phyloP scores from a whole-genome alignment of 495 filamentous ascomycete species.

The Trichocladium antarcticum region DNA sequence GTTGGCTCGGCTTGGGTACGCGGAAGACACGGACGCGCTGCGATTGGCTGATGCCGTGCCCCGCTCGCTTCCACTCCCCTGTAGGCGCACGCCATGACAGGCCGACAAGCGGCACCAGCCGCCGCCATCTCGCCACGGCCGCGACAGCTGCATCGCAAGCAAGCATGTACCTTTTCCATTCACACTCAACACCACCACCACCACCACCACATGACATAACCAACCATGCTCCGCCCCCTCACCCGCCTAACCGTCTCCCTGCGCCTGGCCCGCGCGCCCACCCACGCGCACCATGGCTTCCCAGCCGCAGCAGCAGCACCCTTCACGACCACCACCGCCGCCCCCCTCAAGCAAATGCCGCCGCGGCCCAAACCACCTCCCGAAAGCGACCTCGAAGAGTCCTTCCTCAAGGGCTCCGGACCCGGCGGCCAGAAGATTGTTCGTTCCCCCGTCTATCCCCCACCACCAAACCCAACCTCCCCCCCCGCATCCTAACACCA shows the following conservation, averaged over 20 bases:
- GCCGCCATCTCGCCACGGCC: no score
- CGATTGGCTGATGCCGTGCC: constrained; percentile 5
- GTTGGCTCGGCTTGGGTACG: no score
- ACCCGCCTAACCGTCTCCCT: neutral
- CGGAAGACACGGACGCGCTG: neutral
- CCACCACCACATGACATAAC: constrained; percentile 1
- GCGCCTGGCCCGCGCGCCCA: neutral
- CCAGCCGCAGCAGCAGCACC: neutral
- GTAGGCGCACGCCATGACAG: neutral
- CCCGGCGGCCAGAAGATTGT: constrained; percentile 93
- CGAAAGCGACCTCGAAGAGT: constrained; percentile 68
- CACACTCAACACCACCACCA: neutral
- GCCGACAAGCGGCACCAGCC: neutral
- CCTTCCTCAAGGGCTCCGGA: constrained; percentile 83
- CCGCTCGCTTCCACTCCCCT: neutral
- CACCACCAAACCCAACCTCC: neutral
- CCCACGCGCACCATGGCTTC: neutral
- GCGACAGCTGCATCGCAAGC: neutral
- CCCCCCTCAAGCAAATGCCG: constrained; percentile 43
- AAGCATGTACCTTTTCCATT: neutral
- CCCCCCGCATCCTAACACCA: constrained; percentile 5
- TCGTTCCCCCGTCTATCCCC: neutral
- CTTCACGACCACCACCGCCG: constrained; percentile 9
- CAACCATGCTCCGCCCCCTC: constrained; percentile 9
- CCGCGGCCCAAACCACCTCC: constrained; percentile 57